phyloP scores from a whole-genome alignment of 768 basidiomycete species.

The Pulveroboletus sp. region DNA sequence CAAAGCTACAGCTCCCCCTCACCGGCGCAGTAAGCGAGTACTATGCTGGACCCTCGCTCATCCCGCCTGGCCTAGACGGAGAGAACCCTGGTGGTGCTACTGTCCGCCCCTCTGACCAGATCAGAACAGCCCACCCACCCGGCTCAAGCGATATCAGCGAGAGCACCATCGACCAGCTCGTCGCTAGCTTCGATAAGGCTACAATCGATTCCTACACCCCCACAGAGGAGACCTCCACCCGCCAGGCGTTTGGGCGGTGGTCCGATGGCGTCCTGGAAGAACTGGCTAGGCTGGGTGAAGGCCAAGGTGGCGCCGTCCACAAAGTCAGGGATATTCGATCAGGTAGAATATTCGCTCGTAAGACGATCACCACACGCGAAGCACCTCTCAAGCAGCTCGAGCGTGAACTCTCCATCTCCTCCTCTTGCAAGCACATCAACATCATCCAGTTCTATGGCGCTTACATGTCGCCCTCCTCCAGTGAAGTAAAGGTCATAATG shows the following conservation, averaged over 20 bases:
- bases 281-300: constrained; percentile 80
- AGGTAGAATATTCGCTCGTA: constrained; percentile 83
- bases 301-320: constrained; percentile 94
- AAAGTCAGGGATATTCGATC: constrained; percentile 86
- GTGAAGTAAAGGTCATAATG: constrained; percentile 95
- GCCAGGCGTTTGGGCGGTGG: constrained; percentile 39
- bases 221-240: constrained; percentile 34
- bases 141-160: constrained; percentile 27
- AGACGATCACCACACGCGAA: constrained; percentile 88
- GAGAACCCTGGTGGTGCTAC: constrained; percentile 41
- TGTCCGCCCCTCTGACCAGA: constrained; percentile 38
- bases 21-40: constrained; percentile 28
- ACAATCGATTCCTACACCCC: constrained; percentile 33
- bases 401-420: constrained; percentile 89
- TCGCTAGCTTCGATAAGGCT: constrained; percentile 29
- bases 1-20: constrained; percentile 37
- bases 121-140: constrained; percentile 33
- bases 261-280: constrained; percentile 76
- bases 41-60: constrained; percentile 31
- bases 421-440: constrained; percentile 78
- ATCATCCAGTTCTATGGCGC: constrained; percentile 93
- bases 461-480: constrained; percentile 81
- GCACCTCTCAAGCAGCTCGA: constrained; percentile 91
- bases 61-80: constrained; percentile 32
- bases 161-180: constrained; percentile 36